Conservation (phyloP, 2,329 filamentous ascomycete species). For the Fusarium ramigenum region DNA sequence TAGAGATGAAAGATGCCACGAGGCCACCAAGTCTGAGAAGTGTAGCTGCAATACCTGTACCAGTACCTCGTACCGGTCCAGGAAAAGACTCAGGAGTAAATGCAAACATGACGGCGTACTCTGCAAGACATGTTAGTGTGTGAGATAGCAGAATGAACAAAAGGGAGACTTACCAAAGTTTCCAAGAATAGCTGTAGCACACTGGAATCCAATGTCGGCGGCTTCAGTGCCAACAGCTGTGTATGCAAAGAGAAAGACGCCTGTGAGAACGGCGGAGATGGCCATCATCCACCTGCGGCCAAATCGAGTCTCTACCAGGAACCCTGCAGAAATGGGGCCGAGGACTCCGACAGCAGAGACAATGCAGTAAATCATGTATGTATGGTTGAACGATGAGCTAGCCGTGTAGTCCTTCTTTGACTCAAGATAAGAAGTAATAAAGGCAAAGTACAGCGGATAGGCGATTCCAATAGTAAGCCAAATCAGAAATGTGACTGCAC, state of each 20-base stretch:
- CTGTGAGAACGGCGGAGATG: not conserved
- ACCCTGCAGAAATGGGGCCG: slow-evolving; percentile 31
- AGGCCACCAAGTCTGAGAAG: slow-evolving; percentile 51
- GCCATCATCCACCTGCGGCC: slow-evolving; percentile 16
- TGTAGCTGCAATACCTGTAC: slow-evolving; percentile 56
- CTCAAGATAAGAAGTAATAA: slow-evolving; percentile 45
- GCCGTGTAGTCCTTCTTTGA: slow-evolving; percentile 19
- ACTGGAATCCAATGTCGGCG: not conserved
- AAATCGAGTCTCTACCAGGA: slow-evolving; percentile 29
- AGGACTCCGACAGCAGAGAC: slow-evolving; percentile 37
- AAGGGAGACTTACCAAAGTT: not conserved
- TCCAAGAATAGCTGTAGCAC: not conserved
- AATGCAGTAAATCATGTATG: slow-evolving; percentile 37
- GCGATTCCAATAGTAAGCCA: slow-evolving; percentile 69
- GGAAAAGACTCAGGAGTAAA: slow-evolving; percentile 64
- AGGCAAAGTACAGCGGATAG: slow-evolving; percentile 66
- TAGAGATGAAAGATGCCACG: slow-evolving; percentile 54
- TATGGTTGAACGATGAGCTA: not conserved
- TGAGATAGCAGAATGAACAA: too few species aligned
- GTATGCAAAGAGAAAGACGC: slow-evolving; percentile 35
- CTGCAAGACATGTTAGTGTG: not conserved
- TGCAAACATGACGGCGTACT: slow-evolving; percentile 5
- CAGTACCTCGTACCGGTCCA: slow-evolving; percentile 62
- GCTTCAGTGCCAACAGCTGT: slow-evolving; percentile 2
- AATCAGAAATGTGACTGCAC: slow-evolving; percentile 60